Evolutionary conservation across 495 filamentous ascomycete species (phyloP).

Genomic region (Aspergillus homomorphus): DNA sequence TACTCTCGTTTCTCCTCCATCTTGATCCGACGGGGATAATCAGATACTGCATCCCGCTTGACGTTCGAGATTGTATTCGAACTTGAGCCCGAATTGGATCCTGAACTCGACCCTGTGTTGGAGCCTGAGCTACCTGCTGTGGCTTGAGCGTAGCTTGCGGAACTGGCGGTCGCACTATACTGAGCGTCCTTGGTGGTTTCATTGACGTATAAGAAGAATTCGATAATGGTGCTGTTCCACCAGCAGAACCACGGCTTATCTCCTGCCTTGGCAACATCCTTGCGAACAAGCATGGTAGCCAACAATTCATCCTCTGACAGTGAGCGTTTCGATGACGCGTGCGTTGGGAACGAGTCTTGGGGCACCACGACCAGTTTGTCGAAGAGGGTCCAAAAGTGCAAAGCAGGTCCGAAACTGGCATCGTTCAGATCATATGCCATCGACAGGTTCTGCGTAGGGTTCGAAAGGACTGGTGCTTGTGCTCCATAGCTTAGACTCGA

Average conservation of each 20-base stretch:
- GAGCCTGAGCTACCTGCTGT: conserved; percentile 19
- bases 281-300: conserved; percentile 29
- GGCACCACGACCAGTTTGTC: conserved; percentile 80
- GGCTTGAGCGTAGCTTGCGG: conserved; percentile 18
- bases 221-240: conserved; percentile 80
- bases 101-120: background rate
- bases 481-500: conserved; percentile 63
- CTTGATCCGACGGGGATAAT: conserved; percentile 73
- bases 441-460: conserved; percentile 45
- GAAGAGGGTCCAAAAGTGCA: conserved; percentile 66
- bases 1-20: conserved; percentile 69
- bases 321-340: conserved; percentile 28
- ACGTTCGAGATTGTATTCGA: conserved; percentile 15
- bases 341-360: conserved; percentile 45
- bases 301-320: conserved; percentile 28
- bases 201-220: conserved; percentile 76
- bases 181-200: conserved; percentile 46
- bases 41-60: conserved; percentile 9
- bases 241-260: conserved; percentile 84
- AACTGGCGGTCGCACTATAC: conserved; percentile 28
- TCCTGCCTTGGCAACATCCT: conserved; percentile 50
- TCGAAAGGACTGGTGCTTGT: conserved; percentile 60
- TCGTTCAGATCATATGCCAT: conserved; percentile 66
- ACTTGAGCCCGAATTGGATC: conserved; percentile 2
- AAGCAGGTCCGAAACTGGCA: conserved; percentile 64